Percentiles rank a stretch among this genome's conserved stretches.
Evolutionary conservation across 2,329 filamentous ascomycete genomes (phyloP).

Genomic region (Cercospora zeae-maydis): DNA sequence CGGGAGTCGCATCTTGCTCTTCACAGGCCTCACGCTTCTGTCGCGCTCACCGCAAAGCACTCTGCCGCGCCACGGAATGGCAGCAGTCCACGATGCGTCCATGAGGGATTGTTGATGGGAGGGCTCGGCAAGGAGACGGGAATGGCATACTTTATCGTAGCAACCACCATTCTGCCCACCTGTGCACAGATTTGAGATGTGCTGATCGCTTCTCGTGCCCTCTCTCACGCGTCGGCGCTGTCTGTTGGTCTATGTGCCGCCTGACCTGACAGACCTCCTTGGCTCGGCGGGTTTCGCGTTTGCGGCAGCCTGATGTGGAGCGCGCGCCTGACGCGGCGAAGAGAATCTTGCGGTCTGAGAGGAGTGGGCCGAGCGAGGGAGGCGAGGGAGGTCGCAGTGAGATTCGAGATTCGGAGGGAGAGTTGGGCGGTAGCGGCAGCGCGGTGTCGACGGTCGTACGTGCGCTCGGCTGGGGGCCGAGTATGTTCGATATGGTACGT

Average conservation of each 20-base stretch:
- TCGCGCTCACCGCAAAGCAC: slow-evolving; percentile 8
- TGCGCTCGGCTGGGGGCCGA: not conserved
- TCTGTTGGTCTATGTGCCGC: not conserved
- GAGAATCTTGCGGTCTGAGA: not conserved
- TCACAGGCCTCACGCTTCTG: not conserved
- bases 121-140: not conserved
- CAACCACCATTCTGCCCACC: slow-evolving; percentile 32
- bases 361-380: not conserved
- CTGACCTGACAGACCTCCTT: slow-evolving; percentile 2
- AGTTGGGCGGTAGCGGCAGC: not conserved
- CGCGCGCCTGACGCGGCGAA: not conserved
- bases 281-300: not conserved
- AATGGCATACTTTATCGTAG: slow-evolving; percentile 34
- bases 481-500: slow-evolving; percentile 3
- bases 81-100: not conserved
- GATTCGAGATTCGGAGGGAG: not conserved
- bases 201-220: slow-evolving; percentile 2
- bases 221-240: slow-evolving; percentile 10
- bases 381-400: not conserved
- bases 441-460: not conserved
- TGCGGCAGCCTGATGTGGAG: not conserved
- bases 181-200: slow-evolving; percentile 1
- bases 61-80: not conserved
- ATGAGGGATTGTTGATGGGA: not conserved
- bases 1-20: not conserved